A percentile compares a stretch with the other conserved stretches of the same genome.
Evolutionary conservation across 108 stramenopile genomes (phyloP).

Genomic region (Schizochytrium sp.): DNA sequence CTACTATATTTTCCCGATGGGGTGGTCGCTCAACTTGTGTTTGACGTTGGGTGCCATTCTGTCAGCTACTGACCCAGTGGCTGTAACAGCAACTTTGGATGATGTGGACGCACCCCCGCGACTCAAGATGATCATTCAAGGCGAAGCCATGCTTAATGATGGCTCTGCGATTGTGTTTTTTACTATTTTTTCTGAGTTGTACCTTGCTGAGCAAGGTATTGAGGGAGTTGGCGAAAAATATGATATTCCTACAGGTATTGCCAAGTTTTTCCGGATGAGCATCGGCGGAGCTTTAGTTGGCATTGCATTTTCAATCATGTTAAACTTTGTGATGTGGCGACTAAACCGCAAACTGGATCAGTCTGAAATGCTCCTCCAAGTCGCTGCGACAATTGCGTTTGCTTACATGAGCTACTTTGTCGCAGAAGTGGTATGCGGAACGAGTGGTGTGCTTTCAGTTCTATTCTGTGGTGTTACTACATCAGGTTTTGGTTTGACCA

Average conservation of each 20-base stretch:
- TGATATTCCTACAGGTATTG: conserved; percentile 67
- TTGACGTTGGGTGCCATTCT: conserved; percentile 78
- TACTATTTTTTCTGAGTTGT: conserved; percentile 79
- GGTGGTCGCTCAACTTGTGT: conserved; percentile 70
- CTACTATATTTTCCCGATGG: conserved; percentile 68
- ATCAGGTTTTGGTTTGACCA: conserved; percentile 74
- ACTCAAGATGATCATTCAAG: conserved; percentile 74
- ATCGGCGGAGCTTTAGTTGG: conserved; percentile 85
- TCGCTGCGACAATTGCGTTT: conserved; percentile 80
- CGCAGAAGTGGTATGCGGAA: conserved; percentile 77
- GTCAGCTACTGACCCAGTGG: conserved; percentile 82
- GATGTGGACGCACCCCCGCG: conserved; percentile 68
- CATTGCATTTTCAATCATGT: conserved; percentile 74
- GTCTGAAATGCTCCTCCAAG: conserved; percentile 84
- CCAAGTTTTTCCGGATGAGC: conserved; percentile 80
- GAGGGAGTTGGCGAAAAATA: conserved; percentile 75
- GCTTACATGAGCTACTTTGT: conserved; percentile 87
- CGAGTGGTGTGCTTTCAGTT: conserved; percentile 85
- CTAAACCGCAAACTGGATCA: conserved; percentile 79
- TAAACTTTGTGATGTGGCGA: conserved; percentile 70
- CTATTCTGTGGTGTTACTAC: conserved; percentile 81
- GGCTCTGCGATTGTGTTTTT: conserved; percentile 91
- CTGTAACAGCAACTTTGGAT: conserved; percentile 66
- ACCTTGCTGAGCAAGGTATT: conserved; percentile 73
- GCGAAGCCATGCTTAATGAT: conserved; percentile 84